Base-by-base conservation (phyloP, 2,329 filamentous ascomycete species). In the Arthroderma sp. region DNA sequence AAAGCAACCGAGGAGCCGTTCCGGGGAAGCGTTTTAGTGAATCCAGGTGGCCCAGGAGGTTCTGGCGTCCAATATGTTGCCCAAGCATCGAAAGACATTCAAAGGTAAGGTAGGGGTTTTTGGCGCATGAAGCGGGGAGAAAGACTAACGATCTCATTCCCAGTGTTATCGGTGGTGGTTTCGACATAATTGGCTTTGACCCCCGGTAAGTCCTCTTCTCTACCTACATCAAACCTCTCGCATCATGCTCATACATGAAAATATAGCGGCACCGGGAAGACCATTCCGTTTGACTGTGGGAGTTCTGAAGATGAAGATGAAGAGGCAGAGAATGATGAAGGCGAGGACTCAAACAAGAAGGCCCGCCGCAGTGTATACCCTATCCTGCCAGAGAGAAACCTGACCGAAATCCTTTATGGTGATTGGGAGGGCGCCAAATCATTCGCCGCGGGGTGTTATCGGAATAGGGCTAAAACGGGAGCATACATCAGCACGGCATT, bases 401-500 rank as follows among this genome's bases (percentile, higher is more conserved):
- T 45, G 7, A 11, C 29, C 36, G 30, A 39, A 27, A 33, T 45
- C 8, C 33, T 45, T 6, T n/a, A 40, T n/a, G 30, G 7, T n/a
- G 37, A 29, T 4, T 45, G 43, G 43, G 43, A 40, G 5, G 36
- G 39, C 39, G 11, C n/a, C 10, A 36, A 11, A 29, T 40, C 27
- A 33, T n/a, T 42, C 7, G 47, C 47, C 3, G 30, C 46, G 22
- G 22, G 28, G 6, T 53, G 49, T 37, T 37, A 38, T 6, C 27
- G 49, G 9, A 34, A 41, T 6, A 30, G 44, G 38, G 43, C 60
- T 10, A 50, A 62, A 2, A 65, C 53, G 0, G 67, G 60, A 1
- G 42, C 44, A 4, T 51, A 66, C 5, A 51, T 72, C 3, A 66
- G 70, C 6, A 71, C 68, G 0, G 63, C 65, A 0, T 71, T 67